phyloP scores from a whole-genome alignment of 352 stramenopile species.

The Pythium graminicola region DNA sequence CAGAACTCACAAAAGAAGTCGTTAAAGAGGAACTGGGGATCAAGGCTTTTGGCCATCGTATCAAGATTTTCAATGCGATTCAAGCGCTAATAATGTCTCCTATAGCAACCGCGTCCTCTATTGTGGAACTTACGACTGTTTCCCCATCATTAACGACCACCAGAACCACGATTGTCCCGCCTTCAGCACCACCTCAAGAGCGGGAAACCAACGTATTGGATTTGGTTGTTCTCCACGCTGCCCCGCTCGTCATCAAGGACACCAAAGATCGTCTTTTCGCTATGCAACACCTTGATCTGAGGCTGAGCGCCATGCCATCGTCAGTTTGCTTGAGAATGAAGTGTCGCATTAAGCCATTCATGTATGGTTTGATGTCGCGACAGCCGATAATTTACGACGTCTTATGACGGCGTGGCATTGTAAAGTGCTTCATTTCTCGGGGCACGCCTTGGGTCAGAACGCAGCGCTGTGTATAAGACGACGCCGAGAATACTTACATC shows the following conservation, averaged over 20 bases:
- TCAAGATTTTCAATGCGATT: conserved; percentile 51
- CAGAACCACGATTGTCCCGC: background rate
- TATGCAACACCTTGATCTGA: conserved; percentile 81
- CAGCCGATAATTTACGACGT: conserved; percentile 60
- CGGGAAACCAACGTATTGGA: conserved; percentile 53
- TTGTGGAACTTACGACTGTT: background rate
- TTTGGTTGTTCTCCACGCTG: conserved; percentile 76
- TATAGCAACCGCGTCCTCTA: background rate
- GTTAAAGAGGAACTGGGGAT: conserved; percentile 62
- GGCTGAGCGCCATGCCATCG: conserved; percentile 62
- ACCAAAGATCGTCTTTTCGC: conserved; percentile 57
- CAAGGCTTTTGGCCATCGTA: conserved; percentile 50
- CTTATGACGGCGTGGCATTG: conserved; percentile 76
- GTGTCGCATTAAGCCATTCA: conserved; percentile 70
- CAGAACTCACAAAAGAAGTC: conserved; percentile 53
- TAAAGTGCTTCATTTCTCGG: conserved; percentile 73
- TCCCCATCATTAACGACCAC: background rate
- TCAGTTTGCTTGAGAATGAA: conserved; percentile 60
- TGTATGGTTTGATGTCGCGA: conserved; percentile 73
- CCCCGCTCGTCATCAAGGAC: conserved; percentile 74
- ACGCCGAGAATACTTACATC: conserved; percentile 59
- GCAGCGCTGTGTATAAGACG: conserved; percentile 76
- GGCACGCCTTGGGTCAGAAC: conserved; percentile 60
- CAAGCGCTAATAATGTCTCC: conserved; percentile 30
- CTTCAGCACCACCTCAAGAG: background rate